phyloP scores from a whole-genome alignment of 495 filamentous ascomycete species.

The Daldinia childiae region DNA sequence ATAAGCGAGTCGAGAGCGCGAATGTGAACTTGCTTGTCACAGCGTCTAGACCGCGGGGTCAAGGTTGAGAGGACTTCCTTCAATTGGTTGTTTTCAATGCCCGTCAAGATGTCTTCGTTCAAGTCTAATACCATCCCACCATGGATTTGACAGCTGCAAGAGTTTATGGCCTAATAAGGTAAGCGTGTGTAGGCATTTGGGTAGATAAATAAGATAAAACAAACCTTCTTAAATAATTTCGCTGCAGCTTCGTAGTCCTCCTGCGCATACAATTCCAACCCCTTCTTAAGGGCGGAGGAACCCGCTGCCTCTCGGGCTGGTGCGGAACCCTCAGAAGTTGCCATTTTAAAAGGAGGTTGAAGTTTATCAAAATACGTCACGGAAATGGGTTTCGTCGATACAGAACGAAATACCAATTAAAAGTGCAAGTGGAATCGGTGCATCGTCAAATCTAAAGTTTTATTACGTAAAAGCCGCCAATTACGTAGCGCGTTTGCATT shows the following conservation, averaged over 20 bases:
- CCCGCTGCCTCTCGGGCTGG: not conserved
- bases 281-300: conserved; percentile 5
- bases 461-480: not conserved
- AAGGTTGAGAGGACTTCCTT: conserved; percentile 14
- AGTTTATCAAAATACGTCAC: not conserved
- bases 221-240: conserved; percentile 17
- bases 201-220: not conserved
- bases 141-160: conserved; percentile 22
- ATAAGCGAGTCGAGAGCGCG: conserved; percentile 29
- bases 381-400: not conserved
- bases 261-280: conserved; percentile 1
- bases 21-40: conserved; percentile 21
- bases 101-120: conserved; percentile 17
- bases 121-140: conserved; percentile 10
- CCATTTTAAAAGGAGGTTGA: conserved; percentile 16
- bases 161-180: conserved; percentile 19
- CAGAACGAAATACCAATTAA: not conserved
- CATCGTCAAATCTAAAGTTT: not conserved
- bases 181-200: not conserved
- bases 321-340: not conserved
- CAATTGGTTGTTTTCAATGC: conserved; percentile 11
- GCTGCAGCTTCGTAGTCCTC: conserved; percentile 8
- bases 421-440: not conserved
- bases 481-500: too few relatives aligned
- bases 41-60: conserved; percentile 15